Percentiles rank a stretch among this genome's conserved stretches.
phyloP scores from a whole-genome alignment of 495 filamentous ascomycete species.

The Corynascus novoguineensis region DNA sequence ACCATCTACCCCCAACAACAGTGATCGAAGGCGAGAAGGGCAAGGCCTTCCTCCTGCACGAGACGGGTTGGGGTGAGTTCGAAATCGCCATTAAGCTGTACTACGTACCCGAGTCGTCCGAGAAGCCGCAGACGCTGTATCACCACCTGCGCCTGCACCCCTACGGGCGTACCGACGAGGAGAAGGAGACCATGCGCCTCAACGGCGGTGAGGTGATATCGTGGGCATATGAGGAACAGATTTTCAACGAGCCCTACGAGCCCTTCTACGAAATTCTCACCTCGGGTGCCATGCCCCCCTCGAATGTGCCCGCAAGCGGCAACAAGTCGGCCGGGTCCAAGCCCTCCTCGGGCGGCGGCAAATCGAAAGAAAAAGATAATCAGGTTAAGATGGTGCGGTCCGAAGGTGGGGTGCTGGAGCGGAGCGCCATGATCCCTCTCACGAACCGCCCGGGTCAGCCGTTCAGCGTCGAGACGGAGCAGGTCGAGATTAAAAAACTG shows the following conservation, averaged over 20 bases:
- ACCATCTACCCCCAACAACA: conserved; percentile 5
- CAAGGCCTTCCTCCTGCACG: conserved; percentile 76
- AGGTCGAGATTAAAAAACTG: conserved; percentile 65
- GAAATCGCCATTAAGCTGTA: conserved; percentile 89
- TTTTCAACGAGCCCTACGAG: conserved; percentile 95
- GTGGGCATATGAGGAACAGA: conserved; percentile 81
- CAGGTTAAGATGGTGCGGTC: conserved; percentile 23
- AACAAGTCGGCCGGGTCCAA: conserved; percentile 16
- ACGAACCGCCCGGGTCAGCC: conserved; percentile 57
- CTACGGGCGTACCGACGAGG: conserved; percentile 69
- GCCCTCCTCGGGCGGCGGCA: conserved; percentile 5
- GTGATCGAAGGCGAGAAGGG: conserved; percentile 56
- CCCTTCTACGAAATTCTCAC: conserved; percentile 79
- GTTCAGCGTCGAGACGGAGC: conserved; percentile 71
- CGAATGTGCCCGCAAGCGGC: conserved; percentile 17
- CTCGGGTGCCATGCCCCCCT: conserved; percentile 47
- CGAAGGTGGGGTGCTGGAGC: conserved; percentile 48
- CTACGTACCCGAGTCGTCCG: conserved; percentile 75
- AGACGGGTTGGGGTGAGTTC: conserved; percentile 98
- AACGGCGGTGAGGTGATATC: conserved; percentile 60
- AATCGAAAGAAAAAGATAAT: conserved; percentile 22
- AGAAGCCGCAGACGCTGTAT: conserved; percentile 88
- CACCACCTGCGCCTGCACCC: conserved; percentile 89
- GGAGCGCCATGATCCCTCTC: conserved; percentile 67
- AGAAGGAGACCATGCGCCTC: conserved; percentile 59